Evolutionary conservation across 306 rosid genomes (phyloP).

Genomic region (Hippophae tibetana): DNA sequence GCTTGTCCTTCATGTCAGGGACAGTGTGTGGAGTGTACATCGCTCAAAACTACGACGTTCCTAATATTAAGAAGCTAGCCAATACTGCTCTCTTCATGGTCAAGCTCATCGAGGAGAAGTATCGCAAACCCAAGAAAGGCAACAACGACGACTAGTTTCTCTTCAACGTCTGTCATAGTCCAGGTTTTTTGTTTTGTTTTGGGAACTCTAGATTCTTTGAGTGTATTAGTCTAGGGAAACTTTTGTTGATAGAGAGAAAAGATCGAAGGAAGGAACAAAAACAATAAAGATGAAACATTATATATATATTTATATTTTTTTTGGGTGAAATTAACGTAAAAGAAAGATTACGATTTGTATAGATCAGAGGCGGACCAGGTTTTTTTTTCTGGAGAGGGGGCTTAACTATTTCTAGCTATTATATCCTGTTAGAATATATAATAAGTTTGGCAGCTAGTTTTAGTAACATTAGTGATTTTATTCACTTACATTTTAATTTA

Average conservation of each 20-base stretch:
- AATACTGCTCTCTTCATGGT: constrained; percentile 32
- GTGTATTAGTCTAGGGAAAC: background rate
- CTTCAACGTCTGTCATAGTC: background rate
- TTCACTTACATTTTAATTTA: too few species aligned
- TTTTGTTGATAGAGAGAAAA: background rate
- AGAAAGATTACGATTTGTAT: too few species aligned
- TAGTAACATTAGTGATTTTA: too few species aligned
- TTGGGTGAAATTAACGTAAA: too few species aligned
- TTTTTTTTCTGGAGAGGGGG: too few species aligned
- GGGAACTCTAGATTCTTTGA: background rate
- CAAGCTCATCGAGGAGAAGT: constrained; percentile 33
- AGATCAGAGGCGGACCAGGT: too few species aligned
- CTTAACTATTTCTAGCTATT: too few species aligned
- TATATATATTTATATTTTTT: background rate
- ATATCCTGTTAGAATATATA: too few species aligned
- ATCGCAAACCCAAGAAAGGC: constrained; percentile 44
- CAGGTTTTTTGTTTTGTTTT: constrained; percentile 21
- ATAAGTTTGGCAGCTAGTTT: too few species aligned
- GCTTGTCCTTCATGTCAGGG: constrained; percentile 64
- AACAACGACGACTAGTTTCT: constrained; percentile 19
- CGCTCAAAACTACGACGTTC: constrained; percentile 68
- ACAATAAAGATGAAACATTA: background rate
- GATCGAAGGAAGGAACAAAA: background rate
- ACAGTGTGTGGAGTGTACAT: constrained; percentile 48
- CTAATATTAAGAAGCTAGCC: constrained; percentile 53